These are phyloP conservation scores for Coniochaeta sp. DNA, from an alignment of 2,329 filamentous ascomycete species.

Conservation along the genomic window DNA sequence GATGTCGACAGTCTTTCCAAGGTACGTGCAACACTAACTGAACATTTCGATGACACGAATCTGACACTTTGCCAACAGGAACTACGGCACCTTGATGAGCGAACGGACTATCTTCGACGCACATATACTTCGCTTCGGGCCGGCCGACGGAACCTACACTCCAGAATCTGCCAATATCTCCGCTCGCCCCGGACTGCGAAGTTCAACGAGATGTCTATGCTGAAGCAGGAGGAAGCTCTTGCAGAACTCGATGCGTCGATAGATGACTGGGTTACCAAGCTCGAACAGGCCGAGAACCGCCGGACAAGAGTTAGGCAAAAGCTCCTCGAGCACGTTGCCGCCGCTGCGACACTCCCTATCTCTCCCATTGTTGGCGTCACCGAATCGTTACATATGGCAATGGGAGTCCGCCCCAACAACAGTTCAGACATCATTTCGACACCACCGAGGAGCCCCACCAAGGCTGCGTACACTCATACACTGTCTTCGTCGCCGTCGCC, in stretches of 20 bases:
- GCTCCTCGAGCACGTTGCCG: constrained; percentile 73
- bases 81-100: constrained; percentile 67
- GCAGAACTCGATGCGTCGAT: constrained; percentile 71
- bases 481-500: constrained; percentile 37
- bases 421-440: constrained; percentile 39
- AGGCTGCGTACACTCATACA: constrained; percentile 25
- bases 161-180: constrained; percentile 70
- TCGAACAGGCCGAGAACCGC: constrained; percentile 75
- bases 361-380: constrained; percentile 23
- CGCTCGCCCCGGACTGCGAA: constrained; percentile 63
- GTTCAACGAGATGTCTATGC: constrained; percentile 67
- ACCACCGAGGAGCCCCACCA: constrained; percentile 53
- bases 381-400: constrained; percentile 34
- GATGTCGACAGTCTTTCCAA: constrained; percentile 61
- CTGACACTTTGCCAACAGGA: constrained; percentile 39
- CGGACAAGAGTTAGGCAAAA: constrained; percentile 71
- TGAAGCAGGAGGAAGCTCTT: constrained; percentile 74
- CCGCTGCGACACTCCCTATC: constrained; percentile 49
- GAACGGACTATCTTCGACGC: constrained; percentile 69
- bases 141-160: constrained; percentile 71
- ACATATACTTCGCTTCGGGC: constrained; percentile 69
- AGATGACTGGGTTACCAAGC: constrained; percentile 72
- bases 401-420: constrained; percentile 27
- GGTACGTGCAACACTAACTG: constrained; percentile 25
- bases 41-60: not conserved